Percentiles rank a stretch among this genome's conserved stretches.
These are phyloP conservation scores for Ophiosphaerella narmari DNA, from an alignment of 2,329 filamentous ascomycete species.

Conservation along the genomic window DNA sequence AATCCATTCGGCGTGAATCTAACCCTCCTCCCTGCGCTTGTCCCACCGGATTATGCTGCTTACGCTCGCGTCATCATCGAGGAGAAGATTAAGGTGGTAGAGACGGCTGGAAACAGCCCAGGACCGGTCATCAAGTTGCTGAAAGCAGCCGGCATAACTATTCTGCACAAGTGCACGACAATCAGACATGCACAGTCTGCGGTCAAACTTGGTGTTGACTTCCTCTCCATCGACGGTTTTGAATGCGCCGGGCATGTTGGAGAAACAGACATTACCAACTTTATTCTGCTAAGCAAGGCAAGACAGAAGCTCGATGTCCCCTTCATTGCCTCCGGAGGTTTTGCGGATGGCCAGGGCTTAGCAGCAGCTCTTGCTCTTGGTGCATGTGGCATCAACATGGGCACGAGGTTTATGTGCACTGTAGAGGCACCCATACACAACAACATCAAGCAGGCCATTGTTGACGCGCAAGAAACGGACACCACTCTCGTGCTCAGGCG, in stretches of 20 bases:
- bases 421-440: conserved; percentile 88
- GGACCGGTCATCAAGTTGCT: conserved; percentile 88
- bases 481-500: conserved; percentile 84
- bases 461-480: conserved; percentile 85
- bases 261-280: conserved; percentile 86
- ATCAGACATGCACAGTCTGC: conserved; percentile 92
- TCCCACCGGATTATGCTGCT: conserved; percentile 87
- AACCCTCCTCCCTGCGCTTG: conserved; percentile 86
- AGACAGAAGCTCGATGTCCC: conserved; percentile 82
- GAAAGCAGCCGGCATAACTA: conserved; percentile 76
- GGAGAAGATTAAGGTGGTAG: conserved; percentile 87
- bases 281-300: conserved; percentile 83
- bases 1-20: conserved; percentile 92
- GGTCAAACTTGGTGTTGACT: conserved; percentile 93
- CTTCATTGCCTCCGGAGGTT: conserved; percentile 95
- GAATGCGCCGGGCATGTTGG: conserved; percentile 93
- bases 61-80: conserved; percentile 94
- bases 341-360: conserved; percentile 90
- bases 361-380: conserved; percentile 89
- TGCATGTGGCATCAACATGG: conserved; percentile 97
- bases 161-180: conserved; percentile 97
- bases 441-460: conserved; percentile 93
- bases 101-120: conserved; percentile 88
- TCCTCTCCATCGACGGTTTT: conserved; percentile 95
- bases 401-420: conserved; percentile 96